Evolutionary conservation across 2,329 filamentous ascomycete species (phyloP), one percentile per base, ranked within the genome.

Genomic region (Delphinella strobiligena): DNA sequence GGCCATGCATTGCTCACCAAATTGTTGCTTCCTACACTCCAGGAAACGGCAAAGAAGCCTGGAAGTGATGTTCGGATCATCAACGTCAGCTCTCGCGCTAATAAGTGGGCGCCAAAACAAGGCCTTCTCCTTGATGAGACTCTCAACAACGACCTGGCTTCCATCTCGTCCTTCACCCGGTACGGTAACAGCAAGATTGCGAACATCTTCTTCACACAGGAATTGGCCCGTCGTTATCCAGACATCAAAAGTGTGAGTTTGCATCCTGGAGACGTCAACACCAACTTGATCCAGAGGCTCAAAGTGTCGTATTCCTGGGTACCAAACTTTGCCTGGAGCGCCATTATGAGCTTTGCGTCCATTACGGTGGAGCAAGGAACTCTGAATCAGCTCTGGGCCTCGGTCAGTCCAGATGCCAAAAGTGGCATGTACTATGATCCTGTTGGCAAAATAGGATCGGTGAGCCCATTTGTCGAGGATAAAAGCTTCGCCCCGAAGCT

Each of bases 1-100:
- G 61, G 57, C 7, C 69, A 73, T 43, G 75, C 74, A 54, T 58
- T 74, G 1, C 59, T 76, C 15, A 68, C 71, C 44, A 58, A 69
- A n/a, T 60, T 73, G 1, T 55, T 76, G 14, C 66, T 65, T 17
- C 52, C 59, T 0, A 51, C 59, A 0, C 53, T 75, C 4, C 37
- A 46, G 19, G 16, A 41, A 10, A 56, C 55, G 2, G 54, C 54
- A 1, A 12, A 42, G 9, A 19, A 44, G 8, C 38, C 40, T 11
- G 43, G 41, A 19, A 27, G 24, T 15, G 56, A 55, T 32, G 51
- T 50, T 2, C 51, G 56, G 5, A 42, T 60, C 27, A 41, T 60
- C 27, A 54, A 49, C 43, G 37, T 53, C 29, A 54, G 47, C 18
- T 56, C 52, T 2, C 36, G 50, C 4, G 58, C 50, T 5, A 45